Base-by-base conservation (phyloP, 164 flowering plant genomes). In the Magnolia sinica region DNA sequence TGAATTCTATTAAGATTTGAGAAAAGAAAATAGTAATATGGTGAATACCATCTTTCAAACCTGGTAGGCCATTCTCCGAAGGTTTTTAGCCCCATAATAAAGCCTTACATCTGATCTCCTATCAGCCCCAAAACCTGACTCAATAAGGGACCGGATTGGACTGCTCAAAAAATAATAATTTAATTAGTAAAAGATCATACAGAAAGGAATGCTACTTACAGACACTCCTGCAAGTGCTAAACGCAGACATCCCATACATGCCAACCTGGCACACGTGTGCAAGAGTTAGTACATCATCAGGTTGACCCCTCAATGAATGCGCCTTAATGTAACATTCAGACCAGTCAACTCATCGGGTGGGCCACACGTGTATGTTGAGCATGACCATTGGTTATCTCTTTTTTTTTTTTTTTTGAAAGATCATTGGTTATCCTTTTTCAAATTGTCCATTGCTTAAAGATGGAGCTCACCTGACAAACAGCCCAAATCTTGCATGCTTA, bases 51-150 rank as follows among this genome's bases (percentile, higher is more conserved):
- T 55, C 31, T 67, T 24, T 31, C 84, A 75, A 64, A 95, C 98
- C 97, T 91, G 97, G 80, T 95, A 95, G 78, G 98, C 99, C 98
- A 95, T 93, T 83, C 96, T 88, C 71, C 86, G 81, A 55, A 93
- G 92, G 82, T 93, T 91, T 81, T 94, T 87, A 73, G 95, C 96
- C 68, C 98, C 99, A 81, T 92, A 95, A 74, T 90, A 93, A 16
- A 95, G 92, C 76, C 96, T 88, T 59, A 95, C 98, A 81, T 95
- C 99, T 72, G 92, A 80, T 86, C 99, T 87, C 85, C 78, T 82
- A 45, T 82, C 79, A 9, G 97, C 97, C 82, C 85, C 70, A 75
- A 95, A 92, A 73, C 98, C 99, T 73, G 93, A 86, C 84, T 95
- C 99, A 71, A 95, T 92, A 22, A 95, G 89, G 22, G 99, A 89